phyloP scores from a whole-genome alignment of 176 grass and related monocot genomes.

The Pharus latifolius region DNA sequence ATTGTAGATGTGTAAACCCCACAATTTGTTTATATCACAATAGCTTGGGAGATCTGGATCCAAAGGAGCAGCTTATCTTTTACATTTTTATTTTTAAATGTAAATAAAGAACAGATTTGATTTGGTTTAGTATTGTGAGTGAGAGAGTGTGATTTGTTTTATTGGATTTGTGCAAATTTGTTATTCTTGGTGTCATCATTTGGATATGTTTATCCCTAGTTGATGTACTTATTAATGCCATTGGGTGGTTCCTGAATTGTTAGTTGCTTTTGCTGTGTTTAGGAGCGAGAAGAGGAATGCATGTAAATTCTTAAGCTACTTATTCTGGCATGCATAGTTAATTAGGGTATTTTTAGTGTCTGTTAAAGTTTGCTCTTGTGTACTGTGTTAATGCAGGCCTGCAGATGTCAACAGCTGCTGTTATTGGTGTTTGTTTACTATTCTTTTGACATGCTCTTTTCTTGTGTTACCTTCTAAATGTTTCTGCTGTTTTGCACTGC shows the following conservation, averaged over 20 bases:
- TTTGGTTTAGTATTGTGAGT: slow-evolving; percentile 6
- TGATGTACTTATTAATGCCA: slow-evolving; percentile 25
- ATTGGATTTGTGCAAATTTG: background rate
- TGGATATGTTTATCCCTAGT: slow-evolving; percentile 27
- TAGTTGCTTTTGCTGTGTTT: background rate
- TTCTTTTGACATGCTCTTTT: slow-evolving; percentile 24
- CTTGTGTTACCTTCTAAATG: slow-evolving; percentile 21
- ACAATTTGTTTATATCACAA: slow-evolving; percentile 92
- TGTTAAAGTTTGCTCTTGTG: slow-evolving; percentile 42
- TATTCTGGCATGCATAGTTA: slow-evolving; percentile 14
- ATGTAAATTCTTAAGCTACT: slow-evolving; percentile 28
- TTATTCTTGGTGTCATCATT: slow-evolving; percentile 44
- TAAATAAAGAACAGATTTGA: slow-evolving; percentile 33
- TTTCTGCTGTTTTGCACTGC: background rate
- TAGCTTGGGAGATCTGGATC: slow-evolving; percentile 92
- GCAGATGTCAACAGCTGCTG: slow-evolving; percentile 31
- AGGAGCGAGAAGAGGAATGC: no score
- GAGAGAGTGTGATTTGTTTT: background rate
- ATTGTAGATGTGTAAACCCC: slow-evolving; percentile 67
- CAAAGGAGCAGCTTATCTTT: slow-evolving; percentile 32
- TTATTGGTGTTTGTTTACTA: slow-evolving; percentile 39
- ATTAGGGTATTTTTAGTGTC: slow-evolving; percentile 30
- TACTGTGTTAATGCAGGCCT: slow-evolving; percentile 19
- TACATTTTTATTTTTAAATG: slow-evolving; percentile 39
- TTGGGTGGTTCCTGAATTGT: slow-evolving; percentile 1